Evolutionary conservation across 2,329 filamentous ascomycete species (phyloP).

Genomic region (Colletotrichum sp.): DNA sequence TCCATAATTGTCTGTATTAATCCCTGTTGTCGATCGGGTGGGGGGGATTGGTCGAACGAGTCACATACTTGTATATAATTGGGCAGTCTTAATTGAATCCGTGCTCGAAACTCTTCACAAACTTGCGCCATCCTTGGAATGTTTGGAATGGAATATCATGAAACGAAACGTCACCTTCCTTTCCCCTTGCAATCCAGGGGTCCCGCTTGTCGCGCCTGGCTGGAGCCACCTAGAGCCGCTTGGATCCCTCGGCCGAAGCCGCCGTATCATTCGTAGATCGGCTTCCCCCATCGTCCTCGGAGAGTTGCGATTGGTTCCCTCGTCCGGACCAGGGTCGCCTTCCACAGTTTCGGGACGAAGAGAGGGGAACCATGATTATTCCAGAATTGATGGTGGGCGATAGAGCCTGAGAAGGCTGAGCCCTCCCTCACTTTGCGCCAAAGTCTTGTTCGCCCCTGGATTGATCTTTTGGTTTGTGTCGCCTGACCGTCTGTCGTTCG

Average conservation of each 20-base stretch:
- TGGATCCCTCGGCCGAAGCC: slow-evolving; percentile 9
- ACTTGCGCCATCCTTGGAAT: background rate
- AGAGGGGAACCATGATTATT: slow-evolving; percentile 4
- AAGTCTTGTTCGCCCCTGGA: background rate
- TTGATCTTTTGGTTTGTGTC: background rate
- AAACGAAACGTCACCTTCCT: slow-evolving; percentile 11
- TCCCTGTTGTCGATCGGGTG: background rate
- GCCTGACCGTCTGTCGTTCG: background rate
- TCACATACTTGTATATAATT: background rate
- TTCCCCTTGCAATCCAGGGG: background rate
- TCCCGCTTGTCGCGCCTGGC: background rate
- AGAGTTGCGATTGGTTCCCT: slow-evolving; percentile 13
- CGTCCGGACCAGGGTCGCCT: slow-evolving; percentile 3
- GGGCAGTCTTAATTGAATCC: background rate
- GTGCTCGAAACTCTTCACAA: background rate
- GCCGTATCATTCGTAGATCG: background rate
- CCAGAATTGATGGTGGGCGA: background rate
- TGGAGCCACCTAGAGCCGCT: background rate
- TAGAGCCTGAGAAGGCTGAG: background rate
- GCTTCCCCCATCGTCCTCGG: background rate
- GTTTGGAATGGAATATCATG: slow-evolving; percentile 1
- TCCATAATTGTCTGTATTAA: background rate
- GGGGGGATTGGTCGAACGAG: background rate
- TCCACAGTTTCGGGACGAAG: background rate
- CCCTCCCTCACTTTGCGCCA: background rate